Evolutionary conservation across 805 yeast species (phyloP).

Genomic region (Wickerhamiella allomyrinae): DNA sequence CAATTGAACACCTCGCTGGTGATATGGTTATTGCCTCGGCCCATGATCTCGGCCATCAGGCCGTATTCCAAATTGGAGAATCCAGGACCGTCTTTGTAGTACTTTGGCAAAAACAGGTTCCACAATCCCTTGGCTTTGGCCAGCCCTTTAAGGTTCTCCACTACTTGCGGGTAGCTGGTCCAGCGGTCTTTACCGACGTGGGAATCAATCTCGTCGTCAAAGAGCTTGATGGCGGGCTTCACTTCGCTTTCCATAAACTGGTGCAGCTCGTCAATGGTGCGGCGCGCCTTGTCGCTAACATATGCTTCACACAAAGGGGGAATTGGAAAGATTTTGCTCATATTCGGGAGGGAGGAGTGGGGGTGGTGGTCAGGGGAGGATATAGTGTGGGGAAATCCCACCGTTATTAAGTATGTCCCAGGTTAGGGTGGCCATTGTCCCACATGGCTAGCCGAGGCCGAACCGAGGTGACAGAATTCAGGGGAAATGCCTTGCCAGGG

Average conservation of each 20-base stretch:
- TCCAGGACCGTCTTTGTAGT: slow-evolving; percentile 40
- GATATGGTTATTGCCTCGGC: slow-evolving; percentile 30
- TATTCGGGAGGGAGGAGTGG: no score
- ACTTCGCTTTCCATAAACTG: slow-evolving; percentile 43
- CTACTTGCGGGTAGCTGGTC: slow-evolving; percentile 33
- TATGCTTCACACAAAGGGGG: slow-evolving; percentile 9
- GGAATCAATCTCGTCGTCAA: slow-evolving; percentile 27
- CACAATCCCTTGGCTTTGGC: slow-evolving; percentile 42
- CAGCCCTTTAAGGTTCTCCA: slow-evolving; percentile 37
- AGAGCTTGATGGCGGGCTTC: slow-evolving; percentile 40
- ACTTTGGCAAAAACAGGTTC: slow-evolving; percentile 42
- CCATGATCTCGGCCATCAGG: slow-evolving; percentile 48
- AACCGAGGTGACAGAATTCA: no score
- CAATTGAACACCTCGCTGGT: slow-evolving; percentile 51
- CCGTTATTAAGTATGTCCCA: no score
- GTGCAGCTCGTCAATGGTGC: slow-evolving; percentile 27
- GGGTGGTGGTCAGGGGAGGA: no score
- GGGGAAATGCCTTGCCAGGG: no score
- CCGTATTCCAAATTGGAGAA: slow-evolving; percentile 50
- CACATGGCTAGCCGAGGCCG: no score
- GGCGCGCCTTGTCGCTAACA: slow-evolving; percentile 25
- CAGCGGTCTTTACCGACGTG: slow-evolving; percentile 32
- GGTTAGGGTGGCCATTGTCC: no score
- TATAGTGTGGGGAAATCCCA: no score
- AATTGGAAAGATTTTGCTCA: slow-evolving; percentile 2